A percentile compares a stretch with the other conserved stretches of the same genome.
Evolutionary conservation across 2,329 filamentous ascomycete genomes (phyloP).

Genomic region (Xylaria sp.): DNA sequence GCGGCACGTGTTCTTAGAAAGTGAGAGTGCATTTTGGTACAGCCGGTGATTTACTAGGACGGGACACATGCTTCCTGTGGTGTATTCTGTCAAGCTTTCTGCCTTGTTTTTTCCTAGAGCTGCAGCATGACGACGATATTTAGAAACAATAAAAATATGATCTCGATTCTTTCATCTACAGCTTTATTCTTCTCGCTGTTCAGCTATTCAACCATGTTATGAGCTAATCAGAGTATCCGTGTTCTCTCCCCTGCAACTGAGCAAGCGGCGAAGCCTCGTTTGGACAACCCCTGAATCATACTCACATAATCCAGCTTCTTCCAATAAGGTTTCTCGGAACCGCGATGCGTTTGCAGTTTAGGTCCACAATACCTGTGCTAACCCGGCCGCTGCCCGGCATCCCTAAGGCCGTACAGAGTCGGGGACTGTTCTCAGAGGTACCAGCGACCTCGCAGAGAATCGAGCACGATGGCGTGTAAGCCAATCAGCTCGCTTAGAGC

Average conservation of each 20-base stretch:
- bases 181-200: background rate
- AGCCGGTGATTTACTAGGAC: background rate
- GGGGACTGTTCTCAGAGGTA: conserved; percentile 43
- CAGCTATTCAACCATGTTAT: background rate
- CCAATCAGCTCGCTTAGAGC: conserved; percentile 35
- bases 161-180: background rate
- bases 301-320: conserved; percentile 18
- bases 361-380: conserved; percentile 41
- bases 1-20: too few relatives aligned
- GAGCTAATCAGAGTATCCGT: conserved; percentile 2
- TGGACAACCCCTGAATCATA: conserved; percentile 1
- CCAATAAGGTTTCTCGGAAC: conserved; percentile 37
- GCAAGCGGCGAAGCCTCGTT: conserved; percentile 28
- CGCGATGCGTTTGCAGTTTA: conserved; percentile 45
- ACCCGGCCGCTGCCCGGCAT: conserved; percentile 41
- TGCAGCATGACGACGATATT: background rate
- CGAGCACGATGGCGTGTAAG: conserved; percentile 28
- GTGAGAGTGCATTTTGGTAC: background rate
- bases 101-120: background rate
- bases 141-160: background rate
- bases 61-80: background rate
- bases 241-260: background rate
- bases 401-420: conserved; percentile 38
- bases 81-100: background rate
- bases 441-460: conserved; percentile 30